These are phyloP conservation scores for Sporothrix sp. DNA, from an alignment of 2,329 filamentous ascomycete genomes.

Conservation along the genomic window DNA sequence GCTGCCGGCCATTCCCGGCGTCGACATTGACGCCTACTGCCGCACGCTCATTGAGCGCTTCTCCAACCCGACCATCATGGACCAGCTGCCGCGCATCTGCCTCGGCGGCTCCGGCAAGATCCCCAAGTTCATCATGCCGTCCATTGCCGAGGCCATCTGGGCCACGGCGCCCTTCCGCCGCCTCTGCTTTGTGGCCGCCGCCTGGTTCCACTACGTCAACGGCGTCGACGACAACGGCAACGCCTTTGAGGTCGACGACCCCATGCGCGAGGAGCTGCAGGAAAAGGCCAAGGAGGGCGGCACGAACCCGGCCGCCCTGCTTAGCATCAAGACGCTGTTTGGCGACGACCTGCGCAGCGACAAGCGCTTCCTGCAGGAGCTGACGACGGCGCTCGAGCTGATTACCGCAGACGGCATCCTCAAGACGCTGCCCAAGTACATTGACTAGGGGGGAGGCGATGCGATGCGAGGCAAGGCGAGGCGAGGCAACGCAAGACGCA, in stretches of 20 bases:
- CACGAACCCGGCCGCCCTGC: conserved; percentile 31
- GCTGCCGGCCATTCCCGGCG: conserved; percentile 39
- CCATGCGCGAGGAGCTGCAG: conserved; percentile 39
- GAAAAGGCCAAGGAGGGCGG: conserved; percentile 34
- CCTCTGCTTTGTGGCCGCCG: conserved; percentile 37
- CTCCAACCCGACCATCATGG: conserved; percentile 47
- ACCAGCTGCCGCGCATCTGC: conserved; percentile 42
- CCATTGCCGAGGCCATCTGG: conserved; percentile 38
- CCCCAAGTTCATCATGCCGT: conserved; percentile 41
- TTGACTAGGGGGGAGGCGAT: conserved; percentile 22
- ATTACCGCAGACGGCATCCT: conserved; percentile 38
- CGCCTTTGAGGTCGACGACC: conserved; percentile 34
- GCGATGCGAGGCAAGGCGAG: too few species aligned
- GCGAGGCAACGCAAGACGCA: background rate
- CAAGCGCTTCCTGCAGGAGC: conserved; percentile 36
- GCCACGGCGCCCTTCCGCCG: conserved; percentile 35
- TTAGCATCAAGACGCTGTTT: conserved; percentile 38
- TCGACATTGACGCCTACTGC: conserved; percentile 43
- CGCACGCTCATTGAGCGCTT: conserved; percentile 44
- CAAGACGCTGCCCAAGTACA: conserved; percentile 41
- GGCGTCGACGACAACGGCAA: conserved; percentile 41
- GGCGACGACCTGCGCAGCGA: conserved; percentile 41
- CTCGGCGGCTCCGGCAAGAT: conserved; percentile 45
- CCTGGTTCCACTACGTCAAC: conserved; percentile 42
- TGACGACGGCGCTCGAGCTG: conserved; percentile 37